Base-by-base conservation (phyloP, 441 rosid species). In the Omphalea diandra region DNA sequence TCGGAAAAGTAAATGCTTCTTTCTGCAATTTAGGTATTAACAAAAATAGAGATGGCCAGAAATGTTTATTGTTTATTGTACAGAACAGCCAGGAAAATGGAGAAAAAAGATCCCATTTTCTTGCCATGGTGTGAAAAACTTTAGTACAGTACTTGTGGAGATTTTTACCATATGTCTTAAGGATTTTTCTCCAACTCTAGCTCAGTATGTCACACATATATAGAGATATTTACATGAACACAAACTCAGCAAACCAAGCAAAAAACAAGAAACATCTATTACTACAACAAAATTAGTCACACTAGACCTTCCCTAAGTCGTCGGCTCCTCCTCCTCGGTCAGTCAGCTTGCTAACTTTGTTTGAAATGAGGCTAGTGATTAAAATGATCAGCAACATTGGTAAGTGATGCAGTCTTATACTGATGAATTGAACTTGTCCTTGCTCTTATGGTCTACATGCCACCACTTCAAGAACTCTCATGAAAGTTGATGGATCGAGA, bases 401-500 rank as follows among this genome's bases (percentile, higher is more conserved):
- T 26, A 35, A 60, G 58, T 35, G 67, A 20, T 49, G 38, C 60
- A 60, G 18, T 24, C 44, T 15, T 26, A 17, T 14, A 31, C 7
- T 0, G 40, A 40, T 35, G n/a, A 32, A 38, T 27, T 47, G 32
- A 27, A 46, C 40, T 52, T 27, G 32, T 27, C 52, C 36, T 24
- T 20, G 64, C 36, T 53, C 15, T n/a, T 20, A 14, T 10, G 41
- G 41, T 33, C 32, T 31, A 43, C 64, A 38, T 33, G 40, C 54
- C 64, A 54, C 40, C 68, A 66, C 18, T 26, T 87, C 84, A 93
- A 67, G 68, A 63, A 54, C 63, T 83, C 83, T 93, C 98, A 44
- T 82, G 94, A 83, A 90, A 93, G 74, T 82, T 82, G 44, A 80
- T 70, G 47, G 94, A 90, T 78, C 98, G 85, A 56, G 93, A 93